A percentile compares a stretch with the other conserved stretches of the same genome.
These are phyloP conservation scores for Neurospora sp. DNA, from an alignment of 495 filamentous ascomycete species.

Conservation along the genomic window DNA sequence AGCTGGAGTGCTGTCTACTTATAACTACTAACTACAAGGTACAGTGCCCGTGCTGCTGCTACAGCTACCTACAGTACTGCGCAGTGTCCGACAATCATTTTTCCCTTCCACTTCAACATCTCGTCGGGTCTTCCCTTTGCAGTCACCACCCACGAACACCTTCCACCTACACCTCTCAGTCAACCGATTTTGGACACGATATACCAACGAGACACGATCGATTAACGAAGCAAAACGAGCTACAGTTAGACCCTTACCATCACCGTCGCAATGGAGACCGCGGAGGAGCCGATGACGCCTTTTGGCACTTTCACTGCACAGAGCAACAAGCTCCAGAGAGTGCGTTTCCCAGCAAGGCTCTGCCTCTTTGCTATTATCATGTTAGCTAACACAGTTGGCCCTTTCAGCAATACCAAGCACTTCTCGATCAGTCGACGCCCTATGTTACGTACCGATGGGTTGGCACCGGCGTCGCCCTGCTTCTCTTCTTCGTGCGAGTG, in stretches of 20 bases:
- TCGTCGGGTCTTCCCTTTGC: not conserved
- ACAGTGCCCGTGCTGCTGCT: not conserved
- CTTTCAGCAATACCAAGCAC: conserved; percentile 80
- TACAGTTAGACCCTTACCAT: not conserved
- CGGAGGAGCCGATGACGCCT: conserved; percentile 20
- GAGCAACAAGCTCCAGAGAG: conserved; percentile 31
- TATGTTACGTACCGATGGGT: conserved; percentile 83
- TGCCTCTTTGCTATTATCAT: conserved; percentile 4
- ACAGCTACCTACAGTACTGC: not conserved
- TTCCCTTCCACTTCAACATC: not conserved
- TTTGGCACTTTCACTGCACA: conserved; percentile 22
- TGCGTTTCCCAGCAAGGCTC: conserved; percentile 9
- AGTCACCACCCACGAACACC: not conserved
- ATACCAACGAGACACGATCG: not conserved
- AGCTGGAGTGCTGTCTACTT: not conserved
- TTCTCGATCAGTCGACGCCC: conserved; percentile 85
- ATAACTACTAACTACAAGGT: not conserved
- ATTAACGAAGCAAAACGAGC: not conserved
- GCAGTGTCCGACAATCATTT: not conserved
- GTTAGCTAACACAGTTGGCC: not conserved
- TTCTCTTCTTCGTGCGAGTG: conserved; percentile 80
- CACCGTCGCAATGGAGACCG: conserved; percentile 14
- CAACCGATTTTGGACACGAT: not conserved
- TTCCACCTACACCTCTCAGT: not conserved
- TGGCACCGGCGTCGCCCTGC: conserved; percentile 61